Evolutionary conservation across 192 early-diverging fungal species (phyloP), one percentile per base, ranked within the genome.

Genomic region (Pilobolus umbonatus): DNA sequence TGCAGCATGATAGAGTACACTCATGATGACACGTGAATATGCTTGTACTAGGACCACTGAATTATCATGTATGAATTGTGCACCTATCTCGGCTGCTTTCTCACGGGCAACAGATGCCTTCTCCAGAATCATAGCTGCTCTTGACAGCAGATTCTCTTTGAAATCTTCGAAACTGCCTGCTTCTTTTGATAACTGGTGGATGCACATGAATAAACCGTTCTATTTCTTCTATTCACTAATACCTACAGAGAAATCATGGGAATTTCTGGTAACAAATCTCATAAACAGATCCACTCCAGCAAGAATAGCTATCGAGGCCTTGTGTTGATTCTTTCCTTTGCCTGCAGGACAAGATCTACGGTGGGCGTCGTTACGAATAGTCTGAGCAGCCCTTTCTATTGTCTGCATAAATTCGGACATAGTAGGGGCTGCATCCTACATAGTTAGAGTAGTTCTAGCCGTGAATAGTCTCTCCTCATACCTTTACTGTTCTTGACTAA

Each of bases 1-100:
- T 5, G 87, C 83, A 5, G 89, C 94, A 43, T 80, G 74, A 35
- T 81, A 80, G 53, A 99, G 68, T 6, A 99, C 65, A 19, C 81
- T 60, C 86, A 96, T 93, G 11, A 98, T 90, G 1, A 94, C 91
- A 5, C 95, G 85, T 21, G 97, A 99, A 66, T 94, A 96, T 24
- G 92, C 92, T 67, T 99, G 97, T 17, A 99, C 79, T 25, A 99
- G 75, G 60, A 99, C 89, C 1, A 85, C 67, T 10, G 66, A 78
- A 69, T 86, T 85, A 57, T 94, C 90, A 53, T 85, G 85, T 47
- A 94, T 85, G 65, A 94, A 92, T 59, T 82, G 84, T 17, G 80
- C 72, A 22, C 92, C 90, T 43, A 86, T 68, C 47, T 79, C 83
- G n/a, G 92, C 90, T 51, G 91, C 85, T 56, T 78, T 81, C 32